Base-by-base conservation (phyloP, 148 eudicot species). In the Simmondsia chinensis region DNA sequence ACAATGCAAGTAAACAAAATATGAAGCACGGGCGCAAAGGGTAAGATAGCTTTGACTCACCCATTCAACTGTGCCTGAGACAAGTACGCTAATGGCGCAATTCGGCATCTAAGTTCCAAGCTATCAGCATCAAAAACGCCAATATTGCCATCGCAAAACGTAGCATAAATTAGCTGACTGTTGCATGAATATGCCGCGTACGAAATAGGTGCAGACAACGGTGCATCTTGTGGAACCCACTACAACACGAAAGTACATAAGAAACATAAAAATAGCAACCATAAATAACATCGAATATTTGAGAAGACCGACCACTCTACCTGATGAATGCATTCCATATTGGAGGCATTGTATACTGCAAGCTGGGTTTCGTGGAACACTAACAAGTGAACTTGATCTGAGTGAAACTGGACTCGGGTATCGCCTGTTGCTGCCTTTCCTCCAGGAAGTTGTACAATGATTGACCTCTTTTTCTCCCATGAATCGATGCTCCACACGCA, bases 341-440 rank as follows among this genome's bases (percentile, higher is more conserved):
- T 82, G 41, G 87, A 73, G 39, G 77, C 87, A 64, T 87, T 94
- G 59, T 87, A 87, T 58, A 87, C 53, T 47, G 94, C 94, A 21
- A 87, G 61, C 66, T 78, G 93, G n/a, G 84, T 79, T 64, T 87
- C 94, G 57, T 87, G 93, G 54, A 76, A 70, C 39, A 87, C 94
- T 48, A 87, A 64, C 58, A 87, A 50, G 29, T 80, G 93, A 22
- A 76, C 54, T 63, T 82, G 84, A 57, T 87, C 91, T 17, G 74
- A 45, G 61, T 87, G 94, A 46, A 87, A 82, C 32, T 82, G 96
- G 40, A 87, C 96, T 38, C 94, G 48, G 15, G 96, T 79, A 49
- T 87, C 94, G 33, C 94, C 87, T 14, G 21, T 41, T 46, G 83
- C 82, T 50, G 82, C 70, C 67, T 76, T 82, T 12, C 93, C 94